A percentile compares a stretch with the other conserved stretches of the same genome.
Conservation (phyloP, 805 yeast species). For the Lipomyces spencermartinsiae region DNA sequence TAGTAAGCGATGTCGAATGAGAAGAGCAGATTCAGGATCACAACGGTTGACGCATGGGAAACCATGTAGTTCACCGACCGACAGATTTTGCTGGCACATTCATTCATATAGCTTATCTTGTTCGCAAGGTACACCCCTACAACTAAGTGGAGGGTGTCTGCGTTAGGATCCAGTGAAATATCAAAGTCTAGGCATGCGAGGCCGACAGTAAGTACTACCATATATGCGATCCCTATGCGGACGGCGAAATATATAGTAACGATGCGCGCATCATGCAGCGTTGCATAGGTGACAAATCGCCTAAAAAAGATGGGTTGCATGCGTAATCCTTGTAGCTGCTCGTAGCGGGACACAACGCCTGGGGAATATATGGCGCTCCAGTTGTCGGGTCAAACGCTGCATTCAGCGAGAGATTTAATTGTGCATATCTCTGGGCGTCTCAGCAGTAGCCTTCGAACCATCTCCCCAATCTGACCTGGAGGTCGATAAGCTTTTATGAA, state of each 20-base stretch:
- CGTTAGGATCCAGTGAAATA: not conserved
- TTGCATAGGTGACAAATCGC: conserved; percentile 15
- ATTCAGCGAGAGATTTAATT: not conserved
- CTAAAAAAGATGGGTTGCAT: conserved; percentile 20
- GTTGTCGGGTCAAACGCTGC: conserved; percentile 2
- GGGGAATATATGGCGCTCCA: conserved; percentile 7
- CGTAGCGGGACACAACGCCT: conserved; percentile 9
- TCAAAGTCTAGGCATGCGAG: not conserved
- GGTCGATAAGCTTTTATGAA: not conserved
- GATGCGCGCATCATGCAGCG: conserved; percentile 22
- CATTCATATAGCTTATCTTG: not conserved
- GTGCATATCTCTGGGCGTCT: no score
- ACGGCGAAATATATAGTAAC: conserved; percentile 11
- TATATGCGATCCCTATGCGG: conserved; percentile 17
- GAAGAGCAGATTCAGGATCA: conserved; percentile 9
- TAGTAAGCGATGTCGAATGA: conserved; percentile 12
- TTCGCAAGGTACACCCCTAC: not conserved
- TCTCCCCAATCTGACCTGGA: not conserved
- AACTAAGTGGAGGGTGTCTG: not conserved
- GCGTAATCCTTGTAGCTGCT: conserved; percentile 8
- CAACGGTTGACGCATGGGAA: not conserved
- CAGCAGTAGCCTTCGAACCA: no score
- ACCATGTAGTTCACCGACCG: conserved; percentile 9
- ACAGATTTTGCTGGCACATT: conserved; percentile 8
- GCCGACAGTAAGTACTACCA: conserved; percentile 5